Percentiles rank a stretch among this genome's conserved stretches.
phyloP scores from a whole-genome alignment of 2,329 filamentous ascomycete genomes.

The Sporothrix schenckii region DNA sequence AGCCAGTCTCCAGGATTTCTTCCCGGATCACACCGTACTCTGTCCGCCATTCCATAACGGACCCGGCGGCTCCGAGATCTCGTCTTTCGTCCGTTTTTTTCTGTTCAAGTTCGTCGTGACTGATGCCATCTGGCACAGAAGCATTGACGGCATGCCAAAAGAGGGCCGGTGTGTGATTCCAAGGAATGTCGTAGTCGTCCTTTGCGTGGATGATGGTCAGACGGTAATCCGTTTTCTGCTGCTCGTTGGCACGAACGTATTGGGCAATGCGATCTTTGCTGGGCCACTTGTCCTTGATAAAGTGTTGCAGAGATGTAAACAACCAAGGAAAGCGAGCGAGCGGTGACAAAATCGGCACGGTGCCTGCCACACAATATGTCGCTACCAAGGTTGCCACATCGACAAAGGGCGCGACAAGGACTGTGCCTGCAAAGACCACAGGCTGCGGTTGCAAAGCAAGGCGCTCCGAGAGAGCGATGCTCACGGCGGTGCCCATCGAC shows the following conservation, averaged over 20 bases:
- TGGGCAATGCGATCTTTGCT: constrained; percentile 53
- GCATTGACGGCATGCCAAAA: constrained; percentile 62
- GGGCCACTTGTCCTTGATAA: constrained; percentile 56
- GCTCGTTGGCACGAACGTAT: constrained; percentile 48
- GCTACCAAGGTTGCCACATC: constrained; percentile 57
- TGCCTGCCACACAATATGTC: constrained; percentile 61
- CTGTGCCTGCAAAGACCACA: constrained; percentile 54
- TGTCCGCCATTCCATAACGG: constrained; percentile 24
- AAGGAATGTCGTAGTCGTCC: constrained; percentile 57
- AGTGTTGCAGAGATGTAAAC: constrained; percentile 50
- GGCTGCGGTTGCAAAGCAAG: constrained; percentile 12
- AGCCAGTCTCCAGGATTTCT: constrained; percentile 19
- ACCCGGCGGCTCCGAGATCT: constrained; percentile 24
- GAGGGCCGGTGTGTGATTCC: constrained; percentile 52
- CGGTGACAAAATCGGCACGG: constrained; percentile 57
- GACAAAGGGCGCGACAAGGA: constrained; percentile 61
- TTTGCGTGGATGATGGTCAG: constrained; percentile 56
- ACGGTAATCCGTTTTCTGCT: constrained; percentile 45
- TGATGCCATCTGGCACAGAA: constrained; percentile 44
- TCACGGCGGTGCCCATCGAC: constrained; percentile 58
- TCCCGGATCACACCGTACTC: constrained; percentile 24
- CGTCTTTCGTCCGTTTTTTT: constrained; percentile 43
- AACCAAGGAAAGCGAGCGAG: constrained; percentile 52
- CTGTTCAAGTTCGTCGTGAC: constrained; percentile 50
- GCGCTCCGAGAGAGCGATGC: neutral